A percentile compares a stretch with the other conserved stretches of the same genome.
phyloP scores from a whole-genome alignment of 345 rosid species.

The Nasturtium officinale region DNA sequence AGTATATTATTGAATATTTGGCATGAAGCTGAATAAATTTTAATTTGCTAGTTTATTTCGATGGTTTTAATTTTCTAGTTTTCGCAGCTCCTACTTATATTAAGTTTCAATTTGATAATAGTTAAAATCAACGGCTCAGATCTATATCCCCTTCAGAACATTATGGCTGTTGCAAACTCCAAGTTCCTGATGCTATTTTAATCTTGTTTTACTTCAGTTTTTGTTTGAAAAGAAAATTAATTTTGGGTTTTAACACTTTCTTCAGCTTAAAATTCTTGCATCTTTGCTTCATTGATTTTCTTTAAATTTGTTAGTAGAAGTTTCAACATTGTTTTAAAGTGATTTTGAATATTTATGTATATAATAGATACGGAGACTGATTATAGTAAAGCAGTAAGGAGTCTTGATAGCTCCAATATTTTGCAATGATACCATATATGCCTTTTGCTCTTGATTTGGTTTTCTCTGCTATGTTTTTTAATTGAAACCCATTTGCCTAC shows the following conservation, averaged over 20 bases:
- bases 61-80: no score
- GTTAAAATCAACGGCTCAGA: no score
- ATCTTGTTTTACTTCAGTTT: neutral
- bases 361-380: neutral
- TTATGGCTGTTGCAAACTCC: slow-evolving; percentile 57
- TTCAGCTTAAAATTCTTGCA: neutral
- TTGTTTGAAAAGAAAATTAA: neutral
- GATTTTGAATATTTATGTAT: no score
- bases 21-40: no score
- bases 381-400: neutral
- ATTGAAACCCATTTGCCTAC: slow-evolving; percentile 20
- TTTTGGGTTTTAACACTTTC: neutral
- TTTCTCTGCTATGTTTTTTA: neutral
- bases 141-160: slow-evolving; percentile 43
- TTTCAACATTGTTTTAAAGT: neutral
- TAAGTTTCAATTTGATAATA: no score
- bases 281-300: neutral
- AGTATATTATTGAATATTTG: no score
- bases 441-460: neutral
- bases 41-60: no score
- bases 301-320: neutral
- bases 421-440: neutral
- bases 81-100: no score
- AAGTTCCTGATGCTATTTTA: slow-evolving; percentile 59
- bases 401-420: neutral